These are phyloP conservation scores for Bombardia bombarda DNA, from an alignment of 495 filamentous ascomycete species.

Conservation along the genomic window DNA sequence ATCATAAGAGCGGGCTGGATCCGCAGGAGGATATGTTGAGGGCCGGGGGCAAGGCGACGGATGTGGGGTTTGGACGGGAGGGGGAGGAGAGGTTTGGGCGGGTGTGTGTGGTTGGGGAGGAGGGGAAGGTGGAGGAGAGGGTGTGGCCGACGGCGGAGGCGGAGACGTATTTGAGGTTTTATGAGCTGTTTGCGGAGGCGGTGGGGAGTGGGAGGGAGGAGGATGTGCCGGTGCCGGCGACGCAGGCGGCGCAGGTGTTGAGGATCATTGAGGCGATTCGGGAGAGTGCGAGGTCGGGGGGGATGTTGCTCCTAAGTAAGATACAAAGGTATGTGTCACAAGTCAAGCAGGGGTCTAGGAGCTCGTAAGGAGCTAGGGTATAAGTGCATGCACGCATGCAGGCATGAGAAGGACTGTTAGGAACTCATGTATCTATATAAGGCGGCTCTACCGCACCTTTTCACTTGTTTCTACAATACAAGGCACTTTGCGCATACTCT, in stretches of 20 bases:
- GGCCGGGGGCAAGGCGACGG: constrained; percentile 55
- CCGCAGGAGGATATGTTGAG: constrained; percentile 76
- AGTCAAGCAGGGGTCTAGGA: too few species aligned
- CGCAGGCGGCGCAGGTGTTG: constrained; percentile 63
- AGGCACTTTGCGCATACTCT: too few species aligned
- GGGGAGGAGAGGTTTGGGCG: constrained; percentile 32
- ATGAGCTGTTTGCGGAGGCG: constrained; percentile 59
- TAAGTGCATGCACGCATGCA: too few species aligned
- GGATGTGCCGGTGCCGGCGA: constrained; percentile 60
- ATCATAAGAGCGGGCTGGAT: constrained; percentile 72
- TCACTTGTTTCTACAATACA: too few species aligned
- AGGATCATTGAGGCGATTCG: constrained; percentile 64
- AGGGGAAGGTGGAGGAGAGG: constrained; percentile 30
- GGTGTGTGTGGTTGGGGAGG: constrained; percentile 31
- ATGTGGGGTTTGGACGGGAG: constrained; percentile 61
- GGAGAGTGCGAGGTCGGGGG: constrained; percentile 57
- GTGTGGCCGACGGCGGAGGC: constrained; percentile 55
- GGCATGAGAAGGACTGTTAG: too few species aligned
- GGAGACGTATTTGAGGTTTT: constrained; percentile 66
- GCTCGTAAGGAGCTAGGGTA: too few species aligned
- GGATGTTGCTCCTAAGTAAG: constrained; percentile 37
- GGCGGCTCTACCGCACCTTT: too few species aligned
- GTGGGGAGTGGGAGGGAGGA: constrained; percentile 50
- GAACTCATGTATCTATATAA: too few species aligned
- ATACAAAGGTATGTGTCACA: too few species aligned